Evolutionary conservation across 768 basidiomycete genomes (phyloP), one percentile per base, ranked within the genome.

Genomic region (Tephrocybe sp.): DNA sequence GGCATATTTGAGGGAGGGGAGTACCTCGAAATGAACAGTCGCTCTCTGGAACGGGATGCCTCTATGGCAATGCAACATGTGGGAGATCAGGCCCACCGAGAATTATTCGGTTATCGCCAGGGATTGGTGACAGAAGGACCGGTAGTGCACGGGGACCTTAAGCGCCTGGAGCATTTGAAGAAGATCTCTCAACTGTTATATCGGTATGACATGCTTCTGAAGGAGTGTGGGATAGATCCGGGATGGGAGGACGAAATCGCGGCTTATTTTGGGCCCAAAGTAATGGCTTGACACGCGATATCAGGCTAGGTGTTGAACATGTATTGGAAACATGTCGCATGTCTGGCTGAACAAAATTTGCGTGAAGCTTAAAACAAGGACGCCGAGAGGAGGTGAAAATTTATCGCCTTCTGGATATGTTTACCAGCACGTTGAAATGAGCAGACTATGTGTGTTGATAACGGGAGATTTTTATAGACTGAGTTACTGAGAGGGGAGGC

Each of bases 161-260:
- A 47, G 7, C 49, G 56, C 7, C 53, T 73, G 6, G 62, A 65
- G 39, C 74, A 73, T 43, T 26, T 73, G 30, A 74, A 74, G 55
- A 59, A 52, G 12, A 56, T 66, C 11, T 75, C 75, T 53, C 58
- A 55, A 4, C 26, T 74, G 6, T 46, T 75, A 34, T 77, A 73
- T 54, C 59, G 60, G 15, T 75, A 72, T 50, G 70, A 74, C 54
- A 51, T 73, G 50, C 26, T 75, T 15, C 44, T 65, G 38, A 55
- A 61, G 21, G 74, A 74, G 51, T 73, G 70, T 51, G 71, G 68
- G 8, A 23, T 60, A 18, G 57, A 65, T 12, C 56, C 67, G 4
- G 42, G 55, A 1, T 73, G 69, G 70, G 70, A 71, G 43, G 42
- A 37, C 14, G 58, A 64, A 30, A 42, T 55, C 25, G 36, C 28